A percentile compares a stretch with the other conserved stretches of the same genome.
phyloP scores from a whole-genome alignment of 1,284 basidiomycete genomes.

The Agroathelia rolfsii region DNA sequence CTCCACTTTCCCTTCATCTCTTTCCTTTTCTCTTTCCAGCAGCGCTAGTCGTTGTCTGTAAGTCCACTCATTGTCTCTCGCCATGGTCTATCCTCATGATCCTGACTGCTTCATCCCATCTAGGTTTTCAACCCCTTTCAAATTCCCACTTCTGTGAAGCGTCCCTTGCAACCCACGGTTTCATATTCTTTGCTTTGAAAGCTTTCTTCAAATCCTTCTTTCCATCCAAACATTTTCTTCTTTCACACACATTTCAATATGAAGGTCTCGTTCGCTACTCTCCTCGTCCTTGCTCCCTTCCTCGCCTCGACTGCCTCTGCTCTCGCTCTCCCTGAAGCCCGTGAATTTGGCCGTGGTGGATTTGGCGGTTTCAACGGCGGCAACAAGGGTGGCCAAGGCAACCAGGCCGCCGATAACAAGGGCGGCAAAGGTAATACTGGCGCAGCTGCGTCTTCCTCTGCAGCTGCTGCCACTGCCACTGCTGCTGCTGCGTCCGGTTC shows the following conservation, averaged over 20 bases:
- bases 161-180: too few species aligned
- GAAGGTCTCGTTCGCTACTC: constrained; percentile 34
- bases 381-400: constrained; percentile 10
- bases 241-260: constrained; percentile 25
- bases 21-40: constrained; percentile 22
- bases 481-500: constrained; percentile 8
- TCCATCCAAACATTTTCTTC: constrained; percentile 13
- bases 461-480: constrained; percentile 12
- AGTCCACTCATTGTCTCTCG: constrained; percentile 7
- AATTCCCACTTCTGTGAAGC: constrained; percentile 29
- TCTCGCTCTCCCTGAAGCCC: constrained; percentile 11
- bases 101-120: constrained; percentile 6
- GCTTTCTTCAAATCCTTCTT: constrained; percentile 20
- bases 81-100: constrained; percentile 1
- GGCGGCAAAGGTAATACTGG: constrained; percentile 10
- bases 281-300: constrained; percentile 33
- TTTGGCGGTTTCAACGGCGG: constrained; percentile 3
- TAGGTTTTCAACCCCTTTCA: constrained; percentile 14
- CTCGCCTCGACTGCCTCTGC: constrained; percentile 30
- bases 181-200: too few species aligned
- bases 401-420: constrained; percentile 11
- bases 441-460: constrained; percentile 11
- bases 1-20: constrained; percentile 12
- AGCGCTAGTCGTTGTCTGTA: constrained; percentile 26
- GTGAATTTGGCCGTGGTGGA: constrained; percentile 18